Conservation (phyloP, 2,329 filamentous ascomycete species). For the Remersonia thermophila region DNA sequence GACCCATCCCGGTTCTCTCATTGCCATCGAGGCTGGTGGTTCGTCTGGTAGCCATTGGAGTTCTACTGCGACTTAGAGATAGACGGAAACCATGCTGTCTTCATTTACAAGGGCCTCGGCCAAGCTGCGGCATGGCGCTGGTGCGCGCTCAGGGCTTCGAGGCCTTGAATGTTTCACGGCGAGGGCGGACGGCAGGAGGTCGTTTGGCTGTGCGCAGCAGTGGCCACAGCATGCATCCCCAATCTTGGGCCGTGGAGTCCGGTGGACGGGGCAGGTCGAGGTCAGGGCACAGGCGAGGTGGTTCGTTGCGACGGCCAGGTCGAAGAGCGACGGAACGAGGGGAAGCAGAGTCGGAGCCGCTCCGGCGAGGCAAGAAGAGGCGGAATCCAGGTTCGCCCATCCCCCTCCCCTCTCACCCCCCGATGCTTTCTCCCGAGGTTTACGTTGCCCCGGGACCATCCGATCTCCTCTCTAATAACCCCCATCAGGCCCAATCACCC, state of each 20-base stretch:
- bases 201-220: background rate
- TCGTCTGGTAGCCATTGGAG: too few species aligned
- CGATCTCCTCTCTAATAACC: too few species aligned
- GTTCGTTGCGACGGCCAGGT: slow-evolving; percentile 1
- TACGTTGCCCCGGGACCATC: too few species aligned
- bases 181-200: background rate
- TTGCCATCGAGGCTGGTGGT: too few species aligned
- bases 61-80: too few species aligned
- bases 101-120: background rate
- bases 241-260: background rate
- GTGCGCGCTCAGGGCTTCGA: background rate
- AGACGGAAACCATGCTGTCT: background rate
- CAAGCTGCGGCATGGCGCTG: background rate
- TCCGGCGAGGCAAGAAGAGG: too few species aligned
- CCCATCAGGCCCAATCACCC: background rate
- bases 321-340: background rate
- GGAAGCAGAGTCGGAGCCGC: too few species aligned
- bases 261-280: background rate
- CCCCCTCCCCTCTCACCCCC: too few species aligned
- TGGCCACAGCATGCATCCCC: background rate
- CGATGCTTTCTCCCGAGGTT: too few species aligned
- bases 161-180: background rate
- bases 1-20: too few species aligned
- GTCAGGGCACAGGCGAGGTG: background rate
- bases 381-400: slow-evolving; percentile 2